Base-by-base conservation (phyloP, 345 rosid species). In the Barbarea vulgaris region DNA sequence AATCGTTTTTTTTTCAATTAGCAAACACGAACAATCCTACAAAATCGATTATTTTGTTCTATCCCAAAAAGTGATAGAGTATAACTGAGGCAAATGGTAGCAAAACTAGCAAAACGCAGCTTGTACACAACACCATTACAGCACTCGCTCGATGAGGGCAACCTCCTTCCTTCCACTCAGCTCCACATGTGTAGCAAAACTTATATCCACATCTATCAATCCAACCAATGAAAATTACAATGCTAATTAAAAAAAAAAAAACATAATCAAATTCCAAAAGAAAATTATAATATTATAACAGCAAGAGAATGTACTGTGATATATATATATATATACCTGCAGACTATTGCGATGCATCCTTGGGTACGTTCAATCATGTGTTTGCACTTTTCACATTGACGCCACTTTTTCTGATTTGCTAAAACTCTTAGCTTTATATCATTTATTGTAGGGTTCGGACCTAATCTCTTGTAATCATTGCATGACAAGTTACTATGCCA, bases 401-500 rank as follows among this genome's bases (percentile, higher is more conserved):
- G 86, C 85, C 88, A 85, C 19, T 3, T 62, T n/a, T 81, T 81
- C 66, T 55, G 28, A 8, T 60, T 67, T 28, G 86, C 87, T 54
- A 84, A 83, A 48, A 74, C 64, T 36, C 70, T 77, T 17, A 86
- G 73, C 51, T 52, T 67, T 64, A 48, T 57, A 56, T 72, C 82
- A 47, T 84, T 87, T 60, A 81, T 86, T 7, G 64, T 6, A 3
- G 66, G 77, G 19, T 77, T 74, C 31, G 75, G 30, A 28, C 84
- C 81, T 47, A 87, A 62, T 64, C 27, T 41, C 18, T 13, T 80
- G 79, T 83, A 86, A 31, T 58, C 70, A 25, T 1, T 0, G 69
- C 93, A 91, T 0, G 86, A 74, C 85, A 86, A 65, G 11, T 42
- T 24, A n/a, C 39, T 46, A 47, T 91, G 97, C 93, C 91, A 89